Percentiles rank a stretch among this genome's conserved stretches.
These are phyloP conservation scores for Tolypocladium nubicola DNA, from an alignment of 2,329 filamentous ascomycete genomes.

Conservation along the genomic window DNA sequence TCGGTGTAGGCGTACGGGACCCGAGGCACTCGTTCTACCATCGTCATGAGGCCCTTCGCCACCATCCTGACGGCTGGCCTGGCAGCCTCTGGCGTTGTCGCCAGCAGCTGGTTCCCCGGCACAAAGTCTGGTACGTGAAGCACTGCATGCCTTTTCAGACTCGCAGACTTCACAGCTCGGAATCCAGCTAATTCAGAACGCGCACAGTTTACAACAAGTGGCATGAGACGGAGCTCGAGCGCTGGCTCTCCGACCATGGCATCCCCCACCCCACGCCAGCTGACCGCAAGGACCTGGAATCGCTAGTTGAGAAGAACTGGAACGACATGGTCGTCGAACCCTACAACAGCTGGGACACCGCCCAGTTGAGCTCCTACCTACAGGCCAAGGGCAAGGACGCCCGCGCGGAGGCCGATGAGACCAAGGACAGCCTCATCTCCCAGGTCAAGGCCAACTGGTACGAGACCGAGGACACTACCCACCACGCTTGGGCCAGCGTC, in stretches of 20 bases:
- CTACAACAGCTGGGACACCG: constrained; percentile 66
- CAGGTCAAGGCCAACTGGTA: constrained; percentile 68
- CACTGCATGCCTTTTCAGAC: background rate
- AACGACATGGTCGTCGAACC: constrained; percentile 62
- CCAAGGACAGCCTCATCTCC: constrained; percentile 55
- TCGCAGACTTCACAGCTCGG: background rate
- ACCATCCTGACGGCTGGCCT: constrained; percentile 62
- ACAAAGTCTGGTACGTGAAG: constrained; percentile 60
- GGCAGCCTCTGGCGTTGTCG: constrained; percentile 57
- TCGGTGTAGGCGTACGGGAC: background rate
- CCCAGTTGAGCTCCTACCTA: constrained; percentile 58
- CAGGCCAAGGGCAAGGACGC: constrained; percentile 60
- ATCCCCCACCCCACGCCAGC: constrained; percentile 83
- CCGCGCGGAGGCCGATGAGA: constrained; percentile 54
- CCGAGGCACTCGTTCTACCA: background rate
- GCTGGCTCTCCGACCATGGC: constrained; percentile 89
- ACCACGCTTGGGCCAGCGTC: constrained; percentile 59
- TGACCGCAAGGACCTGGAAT: constrained; percentile 90
- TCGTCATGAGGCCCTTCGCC: constrained; percentile 66
- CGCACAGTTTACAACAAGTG: constrained; percentile 87
- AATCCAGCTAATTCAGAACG: background rate
- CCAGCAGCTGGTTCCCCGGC: constrained; percentile 70
- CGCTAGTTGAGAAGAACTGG: constrained; percentile 85
- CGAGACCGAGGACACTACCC: constrained; percentile 67
- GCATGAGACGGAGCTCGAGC: constrained; percentile 95